These are phyloP conservation scores for Coemansia brasiliensis DNA, from an alignment of 192 early-diverging fungal species.

Conservation along the genomic window DNA sequence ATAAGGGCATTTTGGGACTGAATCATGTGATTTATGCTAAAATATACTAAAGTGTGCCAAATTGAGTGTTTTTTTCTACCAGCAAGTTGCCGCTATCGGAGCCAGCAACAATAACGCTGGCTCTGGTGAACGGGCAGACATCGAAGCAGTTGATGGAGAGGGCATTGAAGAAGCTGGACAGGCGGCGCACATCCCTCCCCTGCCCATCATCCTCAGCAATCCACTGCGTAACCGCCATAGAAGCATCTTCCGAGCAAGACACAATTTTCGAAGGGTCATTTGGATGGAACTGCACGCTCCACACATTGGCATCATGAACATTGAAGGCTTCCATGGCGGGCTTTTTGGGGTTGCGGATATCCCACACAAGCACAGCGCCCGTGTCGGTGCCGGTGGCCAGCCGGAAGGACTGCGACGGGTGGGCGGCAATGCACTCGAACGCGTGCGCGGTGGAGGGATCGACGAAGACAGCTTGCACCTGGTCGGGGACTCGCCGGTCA, in stretches of 20 bases:
- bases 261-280: slow-evolving; percentile 28
- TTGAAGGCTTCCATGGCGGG: slow-evolving; percentile 34
- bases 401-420: slow-evolving; percentile 53
- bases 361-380: slow-evolving; percentile 48
- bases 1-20: neutral
- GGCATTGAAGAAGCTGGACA: slow-evolving; percentile 48
- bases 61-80: slow-evolving; percentile 22
- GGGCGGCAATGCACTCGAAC: slow-evolving; percentile 45
- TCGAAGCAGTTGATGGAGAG: slow-evolving; percentile 52
- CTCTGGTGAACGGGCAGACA: slow-evolving; percentile 36
- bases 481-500: slow-evolving; percentile 32
- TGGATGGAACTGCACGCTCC: slow-evolving; percentile 48
- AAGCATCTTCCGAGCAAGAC: slow-evolving; percentile 53
- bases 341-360: slow-evolving; percentile 34
- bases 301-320: slow-evolving; percentile 45
- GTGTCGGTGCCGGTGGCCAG: slow-evolving; percentile 46
- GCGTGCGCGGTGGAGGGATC: slow-evolving; percentile 18
- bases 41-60: slow-evolving; percentile 14
- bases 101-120: slow-evolving; percentile 46
- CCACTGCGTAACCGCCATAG: slow-evolving; percentile 50
- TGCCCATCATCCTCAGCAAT: neutral
- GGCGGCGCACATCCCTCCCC: slow-evolving; percentile 8
- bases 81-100: slow-evolving; percentile 54
- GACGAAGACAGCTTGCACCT: slow-evolving; percentile 36
- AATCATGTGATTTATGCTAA: neutral